Conservation (phyloP, 257 asterid genomes). For the Perilla frutescens region DNA sequence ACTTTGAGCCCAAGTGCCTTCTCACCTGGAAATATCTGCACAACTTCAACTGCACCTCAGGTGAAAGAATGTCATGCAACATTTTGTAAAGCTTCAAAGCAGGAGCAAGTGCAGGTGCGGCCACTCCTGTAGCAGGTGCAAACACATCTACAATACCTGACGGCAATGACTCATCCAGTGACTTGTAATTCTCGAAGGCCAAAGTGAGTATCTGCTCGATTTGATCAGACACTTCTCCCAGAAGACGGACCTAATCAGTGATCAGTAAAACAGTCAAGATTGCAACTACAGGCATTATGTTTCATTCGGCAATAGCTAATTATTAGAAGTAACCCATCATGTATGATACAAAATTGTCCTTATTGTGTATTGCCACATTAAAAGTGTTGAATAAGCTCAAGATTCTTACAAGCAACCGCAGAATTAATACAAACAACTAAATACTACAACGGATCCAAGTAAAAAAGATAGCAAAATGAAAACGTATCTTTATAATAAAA, state of each 20-base stretch:
- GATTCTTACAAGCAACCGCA: no score
- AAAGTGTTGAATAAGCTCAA: no score
- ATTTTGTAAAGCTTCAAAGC: conserved; percentile 85
- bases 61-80: conserved; percentile 73
- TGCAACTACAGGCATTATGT: conserved; percentile 9
- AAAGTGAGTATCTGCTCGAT: conserved; percentile 71
- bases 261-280: conserved; percentile 31
- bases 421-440: neutral
- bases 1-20: conserved; percentile 16
- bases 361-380: no score
- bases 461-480: neutral
- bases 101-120: conserved; percentile 87
- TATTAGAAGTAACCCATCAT: no score
- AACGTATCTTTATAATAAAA: conserved; percentile 10
- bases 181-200: conserved; percentile 86
- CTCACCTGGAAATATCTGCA: conserved; percentile 94
- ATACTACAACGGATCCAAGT: neutral
- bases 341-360: no score
- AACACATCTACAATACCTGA: conserved; percentile 73
- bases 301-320: neutral
- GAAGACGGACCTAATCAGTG: conserved; percentile 70
- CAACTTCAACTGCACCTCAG: conserved; percentile 80
- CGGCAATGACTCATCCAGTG: conserved; percentile 78
- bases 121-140: conserved; percentile 69
- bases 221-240: conserved; percentile 88